Evolutionary conservation across 73 alveolate genomes (phyloP).

Genomic region (Paraurostyla sp.): DNA sequence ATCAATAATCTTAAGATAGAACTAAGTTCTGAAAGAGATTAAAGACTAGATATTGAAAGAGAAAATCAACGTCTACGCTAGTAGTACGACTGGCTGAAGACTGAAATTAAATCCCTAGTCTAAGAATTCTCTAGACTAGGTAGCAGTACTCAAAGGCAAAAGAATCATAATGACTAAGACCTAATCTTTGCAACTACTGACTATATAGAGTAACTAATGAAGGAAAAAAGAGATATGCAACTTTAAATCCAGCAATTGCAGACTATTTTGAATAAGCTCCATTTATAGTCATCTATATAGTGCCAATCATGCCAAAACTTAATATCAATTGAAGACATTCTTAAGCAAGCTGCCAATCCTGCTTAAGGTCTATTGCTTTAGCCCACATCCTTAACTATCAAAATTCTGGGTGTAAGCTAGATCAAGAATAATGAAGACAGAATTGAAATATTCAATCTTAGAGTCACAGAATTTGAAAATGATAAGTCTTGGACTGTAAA

Average conservation of each 20-base stretch:
- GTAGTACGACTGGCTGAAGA: constrained; percentile 8
- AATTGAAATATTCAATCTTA: not conserved
- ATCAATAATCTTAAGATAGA: not conserved
- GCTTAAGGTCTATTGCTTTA: too few species aligned
- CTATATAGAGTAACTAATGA: not conserved
- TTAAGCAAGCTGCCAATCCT: not conserved
- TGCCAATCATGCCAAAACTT: too few species aligned
- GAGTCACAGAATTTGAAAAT: not conserved
- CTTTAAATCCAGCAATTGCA: not conserved
- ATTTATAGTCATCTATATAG: too few species aligned
- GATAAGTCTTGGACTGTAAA: not conserved
- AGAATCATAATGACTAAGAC: not conserved
- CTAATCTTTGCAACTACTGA: not conserved
- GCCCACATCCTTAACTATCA: not conserved
- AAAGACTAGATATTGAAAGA: not conserved
- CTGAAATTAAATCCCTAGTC: not conserved
- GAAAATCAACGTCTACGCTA: not conserved
- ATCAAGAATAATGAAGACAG: constrained; percentile 13
- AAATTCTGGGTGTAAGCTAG: not conserved
- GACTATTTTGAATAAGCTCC: too few species aligned
- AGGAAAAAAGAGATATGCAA: not conserved
- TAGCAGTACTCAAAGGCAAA: not conserved
- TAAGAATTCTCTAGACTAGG: too few species aligned
- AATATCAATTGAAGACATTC: not conserved
- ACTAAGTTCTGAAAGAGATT: not conserved